phyloP scores from a whole-genome alignment of 768 basidiomycete species.

The Amanita jacksonii region DNA sequence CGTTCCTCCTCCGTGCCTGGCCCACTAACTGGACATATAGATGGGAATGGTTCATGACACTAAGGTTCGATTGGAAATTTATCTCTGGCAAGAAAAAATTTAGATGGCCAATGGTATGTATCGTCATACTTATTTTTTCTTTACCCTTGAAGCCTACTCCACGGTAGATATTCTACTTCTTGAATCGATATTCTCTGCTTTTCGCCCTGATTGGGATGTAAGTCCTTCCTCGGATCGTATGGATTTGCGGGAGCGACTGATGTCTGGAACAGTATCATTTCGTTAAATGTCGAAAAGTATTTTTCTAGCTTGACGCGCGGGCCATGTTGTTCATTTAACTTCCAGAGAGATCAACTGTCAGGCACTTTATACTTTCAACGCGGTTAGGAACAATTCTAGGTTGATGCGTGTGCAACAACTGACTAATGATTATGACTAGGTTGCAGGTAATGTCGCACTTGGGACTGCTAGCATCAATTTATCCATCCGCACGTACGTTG shows the following conservation, averaged over 20 bases:
- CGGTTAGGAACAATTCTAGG: conserved; percentile 21
- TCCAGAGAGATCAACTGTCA: conserved; percentile 51
- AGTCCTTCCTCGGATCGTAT: too few relatives aligned
- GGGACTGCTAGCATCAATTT: conserved; percentile 67
- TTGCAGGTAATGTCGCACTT: conserved; percentile 54
- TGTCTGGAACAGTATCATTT: conserved; percentile 34
- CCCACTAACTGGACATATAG: conserved; percentile 20
- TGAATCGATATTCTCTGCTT: conserved; percentile 56
- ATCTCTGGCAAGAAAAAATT: conserved; percentile 47
- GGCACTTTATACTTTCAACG: conserved; percentile 58
- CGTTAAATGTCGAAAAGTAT: conserved; percentile 48
- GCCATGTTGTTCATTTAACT: conserved; percentile 1
- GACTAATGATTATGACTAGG: conserved; percentile 16
- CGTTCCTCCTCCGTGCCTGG: not conserved
- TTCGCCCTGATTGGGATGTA: conserved; percentile 65
- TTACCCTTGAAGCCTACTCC: not conserved
- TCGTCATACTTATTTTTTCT: too few relatives aligned
- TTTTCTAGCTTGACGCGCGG: conserved; percentile 9
- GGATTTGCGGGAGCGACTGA: too few relatives aligned
- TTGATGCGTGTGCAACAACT: not conserved
- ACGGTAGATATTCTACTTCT: conserved; percentile 55
- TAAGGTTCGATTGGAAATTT: conserved; percentile 58
- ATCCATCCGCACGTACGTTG: conserved; percentile 52
- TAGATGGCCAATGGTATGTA: conserved; percentile 56
- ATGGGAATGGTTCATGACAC: conserved; percentile 58